phyloP scores from a whole-genome alignment of 306 rosid species.

The Argentina anserina region DNA sequence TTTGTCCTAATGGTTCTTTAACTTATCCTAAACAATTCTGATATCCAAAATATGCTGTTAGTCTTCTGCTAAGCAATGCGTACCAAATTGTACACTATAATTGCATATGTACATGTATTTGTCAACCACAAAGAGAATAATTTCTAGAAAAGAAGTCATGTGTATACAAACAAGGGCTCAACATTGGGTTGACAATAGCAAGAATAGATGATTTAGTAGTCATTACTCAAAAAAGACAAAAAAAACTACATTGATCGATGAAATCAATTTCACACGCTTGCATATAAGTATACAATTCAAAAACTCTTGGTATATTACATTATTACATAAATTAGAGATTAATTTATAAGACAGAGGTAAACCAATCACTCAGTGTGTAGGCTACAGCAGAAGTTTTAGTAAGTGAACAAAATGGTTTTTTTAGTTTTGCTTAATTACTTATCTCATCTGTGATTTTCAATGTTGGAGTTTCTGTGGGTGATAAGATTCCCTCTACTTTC shows the following conservation, averaged over 20 bases:
- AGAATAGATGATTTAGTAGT: neutral
- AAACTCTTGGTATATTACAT: neutral
- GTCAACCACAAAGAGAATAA: no score
- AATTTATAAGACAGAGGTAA: neutral
- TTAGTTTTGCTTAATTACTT: no score
- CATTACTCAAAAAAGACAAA: neutral
- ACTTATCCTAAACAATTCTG: conserved; percentile 2
- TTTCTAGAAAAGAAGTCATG: neutral
- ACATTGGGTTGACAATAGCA: neutral
- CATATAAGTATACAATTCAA: neutral
- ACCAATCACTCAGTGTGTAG: neutral
- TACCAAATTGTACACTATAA: no score
- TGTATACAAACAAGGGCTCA: neutral
- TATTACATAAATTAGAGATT: neutral
- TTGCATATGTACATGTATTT: no score
- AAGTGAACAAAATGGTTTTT: no score
- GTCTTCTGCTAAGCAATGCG: neutral
- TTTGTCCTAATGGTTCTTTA: neutral
- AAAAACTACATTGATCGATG: neutral
- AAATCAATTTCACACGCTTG: conserved; percentile 10
- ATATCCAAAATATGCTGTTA: neutral
- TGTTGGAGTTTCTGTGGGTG: neutral
- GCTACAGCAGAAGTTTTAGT: neutral
- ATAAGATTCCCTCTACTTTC: neutral
- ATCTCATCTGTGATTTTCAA: no score